These are phyloP conservation scores for Tylopilus rubrobrunneus DNA, from an alignment of 768 basidiomycete genomes.

Conservation along the genomic window DNA sequence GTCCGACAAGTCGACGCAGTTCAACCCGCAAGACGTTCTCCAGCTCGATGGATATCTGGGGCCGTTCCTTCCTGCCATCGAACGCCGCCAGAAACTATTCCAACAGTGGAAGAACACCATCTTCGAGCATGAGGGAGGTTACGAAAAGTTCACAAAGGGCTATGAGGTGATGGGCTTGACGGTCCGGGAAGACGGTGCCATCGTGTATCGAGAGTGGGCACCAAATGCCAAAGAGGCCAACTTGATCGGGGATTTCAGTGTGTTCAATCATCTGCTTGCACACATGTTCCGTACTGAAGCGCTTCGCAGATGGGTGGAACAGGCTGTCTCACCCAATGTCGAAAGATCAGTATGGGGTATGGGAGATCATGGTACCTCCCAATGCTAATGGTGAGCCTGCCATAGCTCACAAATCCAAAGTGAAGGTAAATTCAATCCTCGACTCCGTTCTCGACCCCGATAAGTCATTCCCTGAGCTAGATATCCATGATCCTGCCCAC, in stretches of 20 bases:
- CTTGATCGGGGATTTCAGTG: conserved; percentile 96
- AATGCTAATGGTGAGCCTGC: conserved; percentile 63
- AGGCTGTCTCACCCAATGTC: conserved; percentile 83
- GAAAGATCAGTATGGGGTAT: conserved; percentile 81
- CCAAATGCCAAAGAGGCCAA: conserved; percentile 80
- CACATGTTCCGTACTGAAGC: conserved; percentile 2
- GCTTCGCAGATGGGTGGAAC: conserved; percentile 75
- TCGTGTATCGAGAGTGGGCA: conserved; percentile 95
- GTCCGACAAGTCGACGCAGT: conserved; percentile 42
- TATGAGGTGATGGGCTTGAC: conserved; percentile 70
- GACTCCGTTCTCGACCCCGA: not conserved
- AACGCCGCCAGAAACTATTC: conserved; percentile 63
- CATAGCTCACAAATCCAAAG: conserved; percentile 91
- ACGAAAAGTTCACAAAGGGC: conserved; percentile 58
- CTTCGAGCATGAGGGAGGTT: conserved; percentile 77
- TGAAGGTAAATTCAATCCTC: conserved; percentile 62
- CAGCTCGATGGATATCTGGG: conserved; percentile 71
- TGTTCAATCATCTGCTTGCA: conserved; percentile 31
- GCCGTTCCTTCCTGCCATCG: conserved; percentile 65
- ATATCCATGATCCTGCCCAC: conserved; percentile 86
- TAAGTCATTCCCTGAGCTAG: conserved; percentile 37
- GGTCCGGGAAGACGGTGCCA: conserved; percentile 57
- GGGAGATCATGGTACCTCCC: conserved; percentile 79
- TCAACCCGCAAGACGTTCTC: conserved; percentile 57
- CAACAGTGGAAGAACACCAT: conserved; percentile 76